Percentiles rank a stretch among this genome's conserved stretches.
phyloP scores from a whole-genome alignment of 768 basidiomycete genomes.

The Podaxis mareebaensis region DNA sequence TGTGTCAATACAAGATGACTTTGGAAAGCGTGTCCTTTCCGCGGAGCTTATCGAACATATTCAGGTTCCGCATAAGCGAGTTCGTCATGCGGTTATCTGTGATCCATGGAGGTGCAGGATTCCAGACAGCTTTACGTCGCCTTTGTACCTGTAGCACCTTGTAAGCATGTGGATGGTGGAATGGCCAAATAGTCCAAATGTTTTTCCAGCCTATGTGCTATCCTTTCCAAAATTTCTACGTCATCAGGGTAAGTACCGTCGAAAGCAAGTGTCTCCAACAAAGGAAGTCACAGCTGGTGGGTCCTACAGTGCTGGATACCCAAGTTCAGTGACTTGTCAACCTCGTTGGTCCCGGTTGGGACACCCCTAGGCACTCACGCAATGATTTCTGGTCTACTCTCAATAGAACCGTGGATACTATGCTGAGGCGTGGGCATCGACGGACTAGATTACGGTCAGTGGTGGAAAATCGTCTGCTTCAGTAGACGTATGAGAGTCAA shows the following conservation, averaged over 20 bases:
- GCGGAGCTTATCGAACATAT: constrained; percentile 37
- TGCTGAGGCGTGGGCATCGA: too few species aligned
- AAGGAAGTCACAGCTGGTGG: constrained; percentile 12
- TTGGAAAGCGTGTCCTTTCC: constrained; percentile 44
- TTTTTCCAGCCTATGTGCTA: constrained; percentile 25
- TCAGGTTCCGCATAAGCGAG: too few species aligned
- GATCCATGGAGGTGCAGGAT: constrained; percentile 32
- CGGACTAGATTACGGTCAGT: too few species aligned
- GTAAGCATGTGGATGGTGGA: neutral
- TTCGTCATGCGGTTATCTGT: constrained; percentile 36
- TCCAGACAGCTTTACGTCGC: constrained; percentile 28
- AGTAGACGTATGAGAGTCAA: too few species aligned
- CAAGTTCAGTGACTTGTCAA: neutral
- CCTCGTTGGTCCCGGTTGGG: neutral
- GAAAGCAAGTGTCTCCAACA: constrained; percentile 28
- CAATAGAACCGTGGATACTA: too few species aligned
- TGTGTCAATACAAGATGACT: constrained; percentile 48
- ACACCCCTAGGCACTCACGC: too few species aligned
- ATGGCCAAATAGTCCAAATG: constrained; percentile 8
- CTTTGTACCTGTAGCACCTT: constrained; percentile 24
- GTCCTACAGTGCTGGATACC: constrained; percentile 16
- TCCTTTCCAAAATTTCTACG: constrained; percentile 22
- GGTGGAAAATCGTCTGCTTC: too few species aligned
- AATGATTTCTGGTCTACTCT: too few species aligned
- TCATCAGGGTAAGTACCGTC: constrained; percentile 25